Evolutionary conservation across 2,329 filamentous ascomycete species (phyloP).

Genomic region (Xylaria polymorpha): DNA sequence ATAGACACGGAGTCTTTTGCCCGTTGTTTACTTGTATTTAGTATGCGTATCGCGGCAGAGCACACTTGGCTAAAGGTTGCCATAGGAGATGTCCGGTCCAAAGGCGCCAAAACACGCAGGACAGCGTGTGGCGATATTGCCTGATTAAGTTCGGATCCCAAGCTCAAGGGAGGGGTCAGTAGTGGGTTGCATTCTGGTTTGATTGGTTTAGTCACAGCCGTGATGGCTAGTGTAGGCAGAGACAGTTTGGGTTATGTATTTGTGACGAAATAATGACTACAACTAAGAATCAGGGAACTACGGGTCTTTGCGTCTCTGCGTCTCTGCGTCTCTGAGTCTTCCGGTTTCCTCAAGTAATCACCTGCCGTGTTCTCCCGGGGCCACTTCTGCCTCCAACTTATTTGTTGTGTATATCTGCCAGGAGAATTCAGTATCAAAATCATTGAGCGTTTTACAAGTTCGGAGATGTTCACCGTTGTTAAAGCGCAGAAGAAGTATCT

Average conservation of each 20-base stretch:
- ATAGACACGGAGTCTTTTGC: background rate
- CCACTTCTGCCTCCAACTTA: background rate
- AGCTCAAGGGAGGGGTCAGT: background rate
- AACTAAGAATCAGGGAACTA: background rate
- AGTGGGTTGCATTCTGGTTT: conserved; percentile 7
- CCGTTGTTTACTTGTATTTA: background rate
- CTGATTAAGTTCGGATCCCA: background rate
- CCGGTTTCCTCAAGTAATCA: too few relatives aligned
- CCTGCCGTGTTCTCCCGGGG: too few relatives aligned
- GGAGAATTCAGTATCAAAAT: background rate
- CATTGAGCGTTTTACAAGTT: background rate
- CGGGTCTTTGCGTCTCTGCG: too few relatives aligned
- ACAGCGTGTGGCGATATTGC: background rate
- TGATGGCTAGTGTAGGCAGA: background rate
- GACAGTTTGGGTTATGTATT: background rate
- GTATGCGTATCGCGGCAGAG: background rate
- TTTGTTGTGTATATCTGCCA: background rate
- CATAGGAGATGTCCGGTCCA: background rate
- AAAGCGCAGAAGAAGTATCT: background rate
- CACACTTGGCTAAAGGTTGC: background rate
- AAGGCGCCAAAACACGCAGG: background rate
- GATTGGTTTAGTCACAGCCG: conserved; percentile 15
- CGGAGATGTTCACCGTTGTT: background rate
- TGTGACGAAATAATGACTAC: conserved; percentile 3
- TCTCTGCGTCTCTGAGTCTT: too few relatives aligned